Evolutionary conservation across 495 filamentous ascomycete species (phyloP), one percentile per base, ranked within the genome.

Genomic region (Penicillium robsamsonii): DNA sequence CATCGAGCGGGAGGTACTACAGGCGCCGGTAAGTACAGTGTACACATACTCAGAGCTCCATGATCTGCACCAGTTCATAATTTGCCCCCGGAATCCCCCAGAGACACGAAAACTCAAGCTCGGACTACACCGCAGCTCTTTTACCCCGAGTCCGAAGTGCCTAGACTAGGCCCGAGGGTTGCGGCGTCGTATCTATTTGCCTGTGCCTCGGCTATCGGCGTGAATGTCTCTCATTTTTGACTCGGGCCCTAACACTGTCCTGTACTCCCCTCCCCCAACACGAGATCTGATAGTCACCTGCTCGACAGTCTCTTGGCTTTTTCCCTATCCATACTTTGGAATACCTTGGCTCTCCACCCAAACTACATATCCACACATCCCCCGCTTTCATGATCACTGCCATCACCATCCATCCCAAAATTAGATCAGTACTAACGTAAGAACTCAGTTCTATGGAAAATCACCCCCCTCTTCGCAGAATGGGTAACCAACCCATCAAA

Each of bases 1-100:
- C 82, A 85, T 55, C 85, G 91, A 15, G 80, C 82, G 20, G 86
- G 85, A 17, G 95, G 94, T 1, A 98, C 94, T 1, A 98, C 94
- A 4, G 94, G 94, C 53, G 92, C 92, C 67, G 89, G 89, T 91
- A 71, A 58, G 78, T 71, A 27, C 50, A 4, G 11, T n/a, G 40
- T 38, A 27, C 46, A 24, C 15, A 22, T 37, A 17, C 25, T 3
- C 25, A 38, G 46, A 43, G 53, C 47, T 54, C 38, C 18, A 53
- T 41, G 51, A 55, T 56, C 50, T 53, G 15, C 31, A 53, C 33
- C 30, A 40, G 31, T 54, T 38, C 53, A 5, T 24, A 10, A 37
- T 58, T 53, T 46, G 17, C 30, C 51, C 42, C 25, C 18, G 24
- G 22, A 46, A 27, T 27, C 25, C 25, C 24, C 45, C 27, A 47